Conservation (phyloP, 1,284 basidiomycete genomes). For the Cutaneotrichosporon cavernicola region DNA sequence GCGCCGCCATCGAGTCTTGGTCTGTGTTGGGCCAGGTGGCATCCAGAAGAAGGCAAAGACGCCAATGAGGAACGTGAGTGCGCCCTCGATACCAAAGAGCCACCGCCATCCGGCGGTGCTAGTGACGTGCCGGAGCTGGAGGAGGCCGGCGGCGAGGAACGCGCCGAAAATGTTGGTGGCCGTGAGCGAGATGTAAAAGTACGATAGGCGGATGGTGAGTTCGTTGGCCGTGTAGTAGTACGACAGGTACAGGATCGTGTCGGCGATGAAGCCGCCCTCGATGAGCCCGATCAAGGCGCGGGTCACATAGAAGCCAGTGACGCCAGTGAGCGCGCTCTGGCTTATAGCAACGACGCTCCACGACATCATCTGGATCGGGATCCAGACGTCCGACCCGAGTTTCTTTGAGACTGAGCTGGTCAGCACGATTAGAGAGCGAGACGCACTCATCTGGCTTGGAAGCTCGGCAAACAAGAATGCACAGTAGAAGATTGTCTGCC, state of each 20-base stretch:
- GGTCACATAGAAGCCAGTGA: slow-evolving; percentile 41
- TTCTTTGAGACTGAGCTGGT: slow-evolving; percentile 44
- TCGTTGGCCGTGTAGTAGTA: slow-evolving; percentile 47
- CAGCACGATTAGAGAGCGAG: neutral
- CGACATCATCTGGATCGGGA: slow-evolving; percentile 49
- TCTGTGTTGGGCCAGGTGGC: slow-evolving; percentile 49
- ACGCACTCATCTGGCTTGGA: slow-evolving; percentile 38
- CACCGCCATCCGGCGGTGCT: slow-evolving; percentile 47
- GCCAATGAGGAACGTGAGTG: slow-evolving; percentile 47
- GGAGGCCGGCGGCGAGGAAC: slow-evolving; percentile 46
- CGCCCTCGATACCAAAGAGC: slow-evolving; percentile 44
- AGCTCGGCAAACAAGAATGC: slow-evolving; percentile 49
- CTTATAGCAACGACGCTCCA: slow-evolving; percentile 46
- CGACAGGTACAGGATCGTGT: slow-evolving; percentile 51
- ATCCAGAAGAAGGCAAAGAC: slow-evolving; percentile 45
- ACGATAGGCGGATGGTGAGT: slow-evolving; percentile 45
- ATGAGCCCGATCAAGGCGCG: slow-evolving; percentile 43
- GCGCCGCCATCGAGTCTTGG: slow-evolving; percentile 29
- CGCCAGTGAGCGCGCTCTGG: slow-evolving; percentile 37
- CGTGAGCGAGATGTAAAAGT: slow-evolving; percentile 48
- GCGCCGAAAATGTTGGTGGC: slow-evolving; percentile 39
- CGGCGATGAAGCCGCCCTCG: slow-evolving; percentile 53
- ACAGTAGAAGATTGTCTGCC: slow-evolving; percentile 43
- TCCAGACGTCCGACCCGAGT: slow-evolving; percentile 51
- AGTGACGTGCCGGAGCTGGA: slow-evolving; percentile 41